phyloP scores from a whole-genome alignment of 2,329 filamentous ascomycete species.

The Drechslerella dactyloides region DNA sequence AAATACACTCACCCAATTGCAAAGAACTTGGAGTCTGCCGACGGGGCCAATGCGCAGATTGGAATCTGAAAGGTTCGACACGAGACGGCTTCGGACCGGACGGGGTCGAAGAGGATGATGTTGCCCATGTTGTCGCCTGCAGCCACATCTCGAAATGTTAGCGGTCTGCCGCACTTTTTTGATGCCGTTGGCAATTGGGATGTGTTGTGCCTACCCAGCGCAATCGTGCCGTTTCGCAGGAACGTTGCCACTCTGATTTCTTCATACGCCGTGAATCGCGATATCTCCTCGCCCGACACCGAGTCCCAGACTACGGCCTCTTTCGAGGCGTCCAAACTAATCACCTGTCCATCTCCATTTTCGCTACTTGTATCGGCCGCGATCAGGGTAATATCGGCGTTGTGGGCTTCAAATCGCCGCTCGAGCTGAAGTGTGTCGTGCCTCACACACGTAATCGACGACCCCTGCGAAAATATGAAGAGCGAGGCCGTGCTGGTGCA shows the following conservation, averaged over 20 bases:
- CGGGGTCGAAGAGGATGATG: constrained; percentile 91
- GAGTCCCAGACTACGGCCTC: constrained; percentile 97
- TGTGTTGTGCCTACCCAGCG: constrained; percentile 72
- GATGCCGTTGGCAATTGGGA: constrained; percentile 8
- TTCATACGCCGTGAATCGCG: constrained; percentile 91
- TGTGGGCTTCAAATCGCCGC: constrained; percentile 80
- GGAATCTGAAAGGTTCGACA: constrained; percentile 91
- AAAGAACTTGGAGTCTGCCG: constrained; percentile 88
- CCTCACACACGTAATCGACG: constrained; percentile 81
- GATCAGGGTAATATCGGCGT: constrained; percentile 81
- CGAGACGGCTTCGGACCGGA: constrained; percentile 89
- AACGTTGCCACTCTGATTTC: constrained; percentile 82
- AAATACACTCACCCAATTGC: constrained; percentile 77
- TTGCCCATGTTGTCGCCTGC: constrained; percentile 90
- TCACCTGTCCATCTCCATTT: constrained; percentile 80
- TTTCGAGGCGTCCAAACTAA: constrained; percentile 89
- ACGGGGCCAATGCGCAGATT: constrained; percentile 89
- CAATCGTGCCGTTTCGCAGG: constrained; percentile 97
- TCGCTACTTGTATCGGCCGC: constrained; percentile 92
- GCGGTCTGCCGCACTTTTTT: constrained; percentile 49
- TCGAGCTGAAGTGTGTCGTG: constrained; percentile 93
- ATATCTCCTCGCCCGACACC: constrained; percentile 85
- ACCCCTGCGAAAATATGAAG: constrained; percentile 85
- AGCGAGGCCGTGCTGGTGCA: constrained; percentile 89
- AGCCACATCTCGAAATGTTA: constrained; percentile 18